Evolutionary conservation across 306 rosid genomes (phyloP), one percentile per base, ranked within the genome.

Genomic region (Potentilla sterilis): DNA sequence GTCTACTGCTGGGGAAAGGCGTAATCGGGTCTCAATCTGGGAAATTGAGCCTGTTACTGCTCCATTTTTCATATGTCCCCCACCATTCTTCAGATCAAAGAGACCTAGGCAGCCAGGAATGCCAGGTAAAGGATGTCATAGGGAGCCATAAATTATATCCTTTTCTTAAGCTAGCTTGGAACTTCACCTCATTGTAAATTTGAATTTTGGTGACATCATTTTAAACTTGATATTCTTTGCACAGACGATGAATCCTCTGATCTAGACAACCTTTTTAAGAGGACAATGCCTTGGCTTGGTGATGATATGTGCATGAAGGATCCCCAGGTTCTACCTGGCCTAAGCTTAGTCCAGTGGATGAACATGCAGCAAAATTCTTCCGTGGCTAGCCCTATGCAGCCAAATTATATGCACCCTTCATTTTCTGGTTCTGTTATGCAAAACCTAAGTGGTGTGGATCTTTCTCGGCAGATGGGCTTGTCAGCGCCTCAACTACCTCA

Each of bases 271-370:
- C 64, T 88, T 62, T 89, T 92, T 78, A 88, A 91, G 79, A 85
- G 97, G 83, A 76, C 96, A 44, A 86, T 92, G 92, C 96, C 98
- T 70, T 90, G 98, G 98, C 86, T 85, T 54, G 93, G 97, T 34
- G 97, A 92, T 59, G 99, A 92, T 77, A 80, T 90, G 64, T 79
- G 81, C 88, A 84, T 90, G 90, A 95, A 87, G 79, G 98, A 89
- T 77, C 86, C 93, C 21, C 99, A 95, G 74, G 90, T 84, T 76
- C 84, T 87, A 46, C 89, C 91, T 32, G 97, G 96, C 69, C 66
- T 95, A 48, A 95, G 95, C 89, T 87, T 95, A 81, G 97, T 90
- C 79, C 99, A 95, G 75, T 95, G 99, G 99, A 95, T 95, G 99
- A 95, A 83, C 87, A 79, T 92, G 93, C 98, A 91, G 82, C 95